A percentile compares a stretch with the other conserved stretches of the same genome.
phyloP scores from a whole-genome alignment of 441 rosid species.

The Macaranga tanarius region DNA sequence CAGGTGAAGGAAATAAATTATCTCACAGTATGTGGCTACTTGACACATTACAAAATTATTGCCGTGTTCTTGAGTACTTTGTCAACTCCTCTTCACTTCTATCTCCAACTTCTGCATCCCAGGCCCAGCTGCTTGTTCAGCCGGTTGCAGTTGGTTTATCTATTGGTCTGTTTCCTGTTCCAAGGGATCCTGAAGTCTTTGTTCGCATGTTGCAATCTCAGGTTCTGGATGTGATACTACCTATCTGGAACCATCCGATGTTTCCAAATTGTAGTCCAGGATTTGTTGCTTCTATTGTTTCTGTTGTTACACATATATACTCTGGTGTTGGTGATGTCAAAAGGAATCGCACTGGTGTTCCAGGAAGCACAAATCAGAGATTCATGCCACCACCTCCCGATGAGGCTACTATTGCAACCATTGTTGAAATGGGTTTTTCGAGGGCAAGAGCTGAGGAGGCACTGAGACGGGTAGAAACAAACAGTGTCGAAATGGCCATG shows the following conservation, averaged over 20 bases:
- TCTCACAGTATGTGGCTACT: slow-evolving; percentile 75
- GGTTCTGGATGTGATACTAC: slow-evolving; percentile 85
- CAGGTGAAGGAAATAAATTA: slow-evolving; percentile 64
- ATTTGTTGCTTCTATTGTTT: slow-evolving; percentile 71
- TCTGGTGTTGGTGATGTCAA: slow-evolving; percentile 92
- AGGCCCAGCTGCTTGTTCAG: slow-evolving; percentile 89
- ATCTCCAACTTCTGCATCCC: slow-evolving; percentile 73
- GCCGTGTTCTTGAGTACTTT: slow-evolving; percentile 80
- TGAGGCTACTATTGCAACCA: slow-evolving; percentile 82
- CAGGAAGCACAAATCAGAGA: slow-evolving; percentile 72
- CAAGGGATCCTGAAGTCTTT: slow-evolving; percentile 90
- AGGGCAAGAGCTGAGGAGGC: slow-evolving; percentile 99
- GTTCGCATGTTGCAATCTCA: slow-evolving; percentile 86
- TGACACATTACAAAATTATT: slow-evolving; percentile 79
- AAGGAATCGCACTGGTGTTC: slow-evolving; percentile 60
- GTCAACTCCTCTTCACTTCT: slow-evolving; percentile 75
- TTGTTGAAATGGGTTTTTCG: slow-evolving; percentile 98
- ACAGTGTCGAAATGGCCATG: slow-evolving; percentile 99
- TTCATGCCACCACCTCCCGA: slow-evolving; percentile 86
- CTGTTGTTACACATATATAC: slow-evolving; percentile 76
- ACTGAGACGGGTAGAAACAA: slow-evolving; percentile 84
- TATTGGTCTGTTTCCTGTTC: slow-evolving; percentile 83
- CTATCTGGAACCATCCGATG: slow-evolving; percentile 86
- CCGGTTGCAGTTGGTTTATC: slow-evolving; percentile 88
- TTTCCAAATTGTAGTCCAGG: slow-evolving; percentile 76